These are phyloP conservation scores for Tetradesmus obliquus DNA, from an alignment of 139 green algal species.

Conservation along the genomic window DNA sequence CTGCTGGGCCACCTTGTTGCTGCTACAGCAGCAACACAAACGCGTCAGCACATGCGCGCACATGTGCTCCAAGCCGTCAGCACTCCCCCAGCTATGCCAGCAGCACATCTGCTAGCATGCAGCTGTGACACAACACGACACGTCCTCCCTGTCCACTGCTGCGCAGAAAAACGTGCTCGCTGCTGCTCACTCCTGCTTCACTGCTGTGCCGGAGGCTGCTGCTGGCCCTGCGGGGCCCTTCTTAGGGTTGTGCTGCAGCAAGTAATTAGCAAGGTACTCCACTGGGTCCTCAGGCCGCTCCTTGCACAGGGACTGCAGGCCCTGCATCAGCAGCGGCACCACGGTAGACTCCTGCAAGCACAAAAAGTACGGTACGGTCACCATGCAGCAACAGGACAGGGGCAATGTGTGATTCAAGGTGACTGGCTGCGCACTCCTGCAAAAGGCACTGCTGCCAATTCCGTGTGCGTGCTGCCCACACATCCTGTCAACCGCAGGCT, in stretches of 20 bases:
- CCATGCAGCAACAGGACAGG: not conserved
- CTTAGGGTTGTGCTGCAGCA: slow-evolving; percentile 86
- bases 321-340: slow-evolving; percentile 86
- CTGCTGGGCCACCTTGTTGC: no score
- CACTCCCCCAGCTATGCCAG: no score
- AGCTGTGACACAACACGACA: not conserved
- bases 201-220: not conserved
- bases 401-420: not conserved
- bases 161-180: not conserved
- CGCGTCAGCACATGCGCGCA: no score
- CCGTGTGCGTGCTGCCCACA: not conserved
- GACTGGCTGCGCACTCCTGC: not conserved
- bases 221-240: slow-evolving; percentile 11
- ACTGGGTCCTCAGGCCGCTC: slow-evolving; percentile 86
- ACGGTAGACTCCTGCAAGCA: slow-evolving; percentile 75
- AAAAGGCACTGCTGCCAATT: not conserved
- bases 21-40: no score
- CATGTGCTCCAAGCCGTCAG: no score
- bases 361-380: not conserved
- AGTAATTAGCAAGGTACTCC: slow-evolving; percentile 83
- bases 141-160: not conserved
- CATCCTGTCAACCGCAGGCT: no score
- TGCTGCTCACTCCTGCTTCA: not conserved
- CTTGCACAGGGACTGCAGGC: slow-evolving; percentile 79
- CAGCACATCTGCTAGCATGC: not conserved